A percentile compares a stretch with the other conserved stretches of the same genome.
These are phyloP conservation scores for Penstemon newberryi DNA, from an alignment of 257 asterid genomes.

Conservation along the genomic window DNA sequence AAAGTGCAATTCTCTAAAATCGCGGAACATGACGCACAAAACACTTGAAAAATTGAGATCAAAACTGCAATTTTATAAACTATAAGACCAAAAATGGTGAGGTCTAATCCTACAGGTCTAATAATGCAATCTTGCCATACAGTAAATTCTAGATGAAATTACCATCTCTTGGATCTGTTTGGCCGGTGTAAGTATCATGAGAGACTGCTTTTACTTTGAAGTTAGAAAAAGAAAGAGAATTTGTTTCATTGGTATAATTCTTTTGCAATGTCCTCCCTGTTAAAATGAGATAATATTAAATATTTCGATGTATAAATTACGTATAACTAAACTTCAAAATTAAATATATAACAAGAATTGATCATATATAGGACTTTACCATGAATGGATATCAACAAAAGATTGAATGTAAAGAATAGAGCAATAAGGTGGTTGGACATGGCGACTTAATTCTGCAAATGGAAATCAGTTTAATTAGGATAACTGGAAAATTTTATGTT, in stretches of 20 bases:
- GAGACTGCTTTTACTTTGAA: constrained; percentile 25
- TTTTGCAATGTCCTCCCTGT: constrained; percentile 30
- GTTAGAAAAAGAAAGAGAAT: not conserved
- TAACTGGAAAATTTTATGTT: too few species aligned
- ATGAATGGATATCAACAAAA: constrained; percentile 11
- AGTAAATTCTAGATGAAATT: too few species aligned
- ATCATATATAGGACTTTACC: constrained; percentile 14
- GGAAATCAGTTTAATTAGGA: too few species aligned
- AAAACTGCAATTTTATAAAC: too few species aligned
- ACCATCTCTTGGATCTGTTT: constrained; percentile 35
- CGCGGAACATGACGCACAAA: too few species aligned
- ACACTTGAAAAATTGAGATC: too few species aligned
- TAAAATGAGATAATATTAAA: not conserved
- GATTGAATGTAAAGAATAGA: constrained; percentile 20
- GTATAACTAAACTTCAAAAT: not conserved
- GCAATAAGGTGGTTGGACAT: constrained; percentile 24
- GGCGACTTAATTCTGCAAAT: not conserved
- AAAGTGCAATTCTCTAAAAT: too few species aligned
- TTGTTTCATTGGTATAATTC: not conserved
- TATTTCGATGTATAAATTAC: not conserved
- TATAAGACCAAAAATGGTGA: not conserved
- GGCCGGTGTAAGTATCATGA: constrained; percentile 14
- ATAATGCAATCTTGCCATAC: not conserved
- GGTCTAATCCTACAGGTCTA: not conserved
- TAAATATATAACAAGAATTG: not conserved